Conservation (phyloP, 495 filamentous ascomycete species). For the Penicillium canescens region DNA sequence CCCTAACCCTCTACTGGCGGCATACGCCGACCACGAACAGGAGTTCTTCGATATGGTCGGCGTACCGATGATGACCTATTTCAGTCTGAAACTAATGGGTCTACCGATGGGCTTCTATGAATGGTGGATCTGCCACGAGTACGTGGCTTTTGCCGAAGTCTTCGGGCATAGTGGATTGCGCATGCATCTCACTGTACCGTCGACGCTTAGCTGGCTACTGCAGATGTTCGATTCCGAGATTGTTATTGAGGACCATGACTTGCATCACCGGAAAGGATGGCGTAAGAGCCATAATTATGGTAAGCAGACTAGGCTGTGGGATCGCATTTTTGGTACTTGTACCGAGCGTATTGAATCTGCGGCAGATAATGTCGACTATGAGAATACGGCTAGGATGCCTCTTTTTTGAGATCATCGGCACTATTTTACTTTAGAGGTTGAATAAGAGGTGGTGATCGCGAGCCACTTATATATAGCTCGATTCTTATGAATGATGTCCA, state of each 20-base stretch:
- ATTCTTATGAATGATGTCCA: too few species aligned
- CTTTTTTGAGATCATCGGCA: slow-evolving; percentile 16
- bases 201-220: slow-evolving; percentile 39
- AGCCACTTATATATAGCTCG: too few species aligned
- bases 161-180: slow-evolving; percentile 41
- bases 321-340: slow-evolving; percentile 42
- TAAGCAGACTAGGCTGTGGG: slow-evolving; percentile 46
- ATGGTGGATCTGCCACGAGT: slow-evolving; percentile 46
- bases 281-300: slow-evolving; percentile 46
- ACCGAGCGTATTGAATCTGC: slow-evolving; percentile 36
- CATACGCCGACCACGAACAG: slow-evolving; percentile 45
- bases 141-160: slow-evolving; percentile 42
- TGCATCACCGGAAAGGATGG: slow-evolving; percentile 47
- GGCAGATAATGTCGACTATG: slow-evolving; percentile 39
- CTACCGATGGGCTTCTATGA: slow-evolving; percentile 45
- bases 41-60: slow-evolving; percentile 48
- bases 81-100: slow-evolving; percentile 31
- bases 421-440: too few species aligned
- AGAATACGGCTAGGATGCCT: slow-evolving; percentile 31
- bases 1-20: slow-evolving; percentile 41
- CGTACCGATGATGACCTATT: slow-evolving; percentile 37
- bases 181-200: slow-evolving; percentile 34
- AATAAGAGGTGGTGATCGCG: too few species aligned
- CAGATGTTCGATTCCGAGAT: slow-evolving; percentile 35
- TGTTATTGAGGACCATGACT: slow-evolving; percentile 46